Conservation (phyloP, 352 stramenopile genomes). For the Blastocystis sp. region DNA sequence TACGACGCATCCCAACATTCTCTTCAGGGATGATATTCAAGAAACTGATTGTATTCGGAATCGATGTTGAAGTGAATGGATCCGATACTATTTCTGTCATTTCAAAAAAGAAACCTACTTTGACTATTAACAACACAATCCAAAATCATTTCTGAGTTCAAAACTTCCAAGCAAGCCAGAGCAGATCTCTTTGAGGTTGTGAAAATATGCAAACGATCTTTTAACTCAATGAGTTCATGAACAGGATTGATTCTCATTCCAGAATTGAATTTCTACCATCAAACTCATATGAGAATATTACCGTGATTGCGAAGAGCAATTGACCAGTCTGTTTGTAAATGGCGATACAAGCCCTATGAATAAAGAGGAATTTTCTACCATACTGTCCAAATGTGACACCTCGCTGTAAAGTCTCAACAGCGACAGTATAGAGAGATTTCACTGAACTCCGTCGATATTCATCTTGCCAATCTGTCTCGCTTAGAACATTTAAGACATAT, state of each 20-base stretch:
- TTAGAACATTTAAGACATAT: constrained; percentile 32
- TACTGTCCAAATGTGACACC: constrained; percentile 41
- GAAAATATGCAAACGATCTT: constrained; percentile 39
- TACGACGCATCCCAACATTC: background rate
- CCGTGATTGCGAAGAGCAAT: constrained; percentile 24
- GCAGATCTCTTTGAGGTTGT: background rate
- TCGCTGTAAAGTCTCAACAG: background rate
- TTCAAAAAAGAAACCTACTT: background rate
- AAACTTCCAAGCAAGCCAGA: background rate
- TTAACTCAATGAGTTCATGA: background rate
- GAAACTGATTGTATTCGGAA: constrained; percentile 1
- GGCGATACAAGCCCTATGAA: background rate
- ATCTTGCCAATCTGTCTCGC: background rate
- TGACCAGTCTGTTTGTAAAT: constrained; percentile 32
- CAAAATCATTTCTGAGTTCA: background rate
- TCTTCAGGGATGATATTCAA: constrained; percentile 46
- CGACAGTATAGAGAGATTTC: constrained; percentile 42
- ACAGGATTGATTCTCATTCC: constrained; percentile 29
- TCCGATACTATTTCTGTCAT: background rate
- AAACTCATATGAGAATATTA: background rate
- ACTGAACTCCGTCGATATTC: constrained; percentile 16
- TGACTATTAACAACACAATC: background rate
- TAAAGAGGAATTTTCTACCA: background rate
- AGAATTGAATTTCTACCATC: constrained; percentile 18
- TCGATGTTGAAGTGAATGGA: background rate